phyloP scores from a whole-genome alignment of 2,329 filamentous ascomycete species.

The Cytospora piceae region DNA sequence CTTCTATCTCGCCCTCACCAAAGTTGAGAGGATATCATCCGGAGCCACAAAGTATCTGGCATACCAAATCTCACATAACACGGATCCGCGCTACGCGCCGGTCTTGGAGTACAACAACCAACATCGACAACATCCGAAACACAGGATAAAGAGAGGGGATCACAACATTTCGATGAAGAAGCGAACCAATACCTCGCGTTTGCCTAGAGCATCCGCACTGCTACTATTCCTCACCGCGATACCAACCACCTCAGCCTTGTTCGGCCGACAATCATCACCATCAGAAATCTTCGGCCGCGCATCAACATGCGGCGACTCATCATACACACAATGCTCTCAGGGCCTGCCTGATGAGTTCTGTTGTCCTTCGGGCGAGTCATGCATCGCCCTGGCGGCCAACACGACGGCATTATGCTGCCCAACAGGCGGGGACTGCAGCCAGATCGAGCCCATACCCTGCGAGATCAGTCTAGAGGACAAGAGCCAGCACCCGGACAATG shows the following conservation, averaged over 20 bases:
- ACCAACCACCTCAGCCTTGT: slow-evolving; percentile 25
- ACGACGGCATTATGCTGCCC: slow-evolving; percentile 76
- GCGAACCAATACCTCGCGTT: slow-evolving; percentile 4
- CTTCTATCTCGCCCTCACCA: neutral
- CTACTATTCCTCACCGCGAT: slow-evolving; percentile 24
- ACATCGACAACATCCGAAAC: slow-evolving; percentile 20
- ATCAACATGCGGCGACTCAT: slow-evolving; percentile 28
- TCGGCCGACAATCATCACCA: slow-evolving; percentile 20
- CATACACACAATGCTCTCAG: slow-evolving; percentile 56
- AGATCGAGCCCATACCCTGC: slow-evolving; percentile 67
- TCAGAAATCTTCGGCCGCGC: slow-evolving; percentile 20
- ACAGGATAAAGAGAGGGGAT: slow-evolving; percentile 2
- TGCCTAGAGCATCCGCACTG: slow-evolving; percentile 17
- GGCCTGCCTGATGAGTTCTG: slow-evolving; percentile 68
- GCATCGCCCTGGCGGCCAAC: slow-evolving; percentile 63
- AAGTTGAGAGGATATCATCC: neutral
- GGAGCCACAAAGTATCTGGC: slow-evolving; percentile 14
- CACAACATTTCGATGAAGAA: slow-evolving; percentile 21
- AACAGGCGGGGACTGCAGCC: slow-evolving; percentile 56
- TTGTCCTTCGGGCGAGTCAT: slow-evolving; percentile 59
- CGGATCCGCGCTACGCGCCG: slow-evolving; percentile 23
- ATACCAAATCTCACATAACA: slow-evolving; percentile 20
- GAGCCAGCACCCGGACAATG: slow-evolving; percentile 56
- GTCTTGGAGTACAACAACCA: slow-evolving; percentile 13
- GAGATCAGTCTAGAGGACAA: slow-evolving; percentile 65